Base-by-base conservation (phyloP, 2,329 filamentous ascomycete genomes). In the Clonostachys rosea region DNA sequence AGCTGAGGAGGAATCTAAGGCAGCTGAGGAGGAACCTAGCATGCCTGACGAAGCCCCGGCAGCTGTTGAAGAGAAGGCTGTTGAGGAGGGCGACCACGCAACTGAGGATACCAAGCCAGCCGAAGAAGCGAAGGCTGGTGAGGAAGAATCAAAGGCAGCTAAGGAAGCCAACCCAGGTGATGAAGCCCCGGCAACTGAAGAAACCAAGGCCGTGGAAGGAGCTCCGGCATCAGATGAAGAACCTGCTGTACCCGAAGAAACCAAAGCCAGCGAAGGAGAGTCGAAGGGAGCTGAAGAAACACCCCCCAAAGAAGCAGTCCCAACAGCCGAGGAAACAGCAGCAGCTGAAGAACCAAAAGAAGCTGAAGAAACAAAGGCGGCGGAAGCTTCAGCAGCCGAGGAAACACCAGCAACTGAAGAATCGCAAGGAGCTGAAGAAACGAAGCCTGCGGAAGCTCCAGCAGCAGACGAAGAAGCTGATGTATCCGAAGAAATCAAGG, bases 11-110 rank as follows among this genome's bases (percentile, higher is more conserved):
- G 35, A 17, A 40, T 20, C 44, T 33, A n/a, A 17, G 20, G 5
- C 39, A 39, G 44, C 44, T 17, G 34, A 34, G 16, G n/a, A n/a
- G 17, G 45, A 42, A 35, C 13, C 50, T 34, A 40, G 20, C 16
- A 13, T 48, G 34, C 35, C 20, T 36, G n/a, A 46, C 18, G 46
- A 39, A 36, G 42, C 42, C 16, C 49, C 45, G 11, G 49, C 45
- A 24, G 34, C 39, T 6, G 41, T 40, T 16, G 45, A 41, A 39
- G 48, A 36, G n/a, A 37, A 50, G 16, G 45, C 43, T n/a, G 17
- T 47, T 12, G 46, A 47, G 36, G 42, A 30, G 12, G 40, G 30
- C 33, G 44, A 47, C 34, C 34, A 39, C 14, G 14, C 36, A n/a
- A 18, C 6, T n/a, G 34, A 37, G 16, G 41, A 35, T 13, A 20